Evolutionary conservation across 1,139 yeast species (phyloP), one percentile per base, ranked within the genome.

Genomic region (Meyerozyma smithsonii): DNA sequence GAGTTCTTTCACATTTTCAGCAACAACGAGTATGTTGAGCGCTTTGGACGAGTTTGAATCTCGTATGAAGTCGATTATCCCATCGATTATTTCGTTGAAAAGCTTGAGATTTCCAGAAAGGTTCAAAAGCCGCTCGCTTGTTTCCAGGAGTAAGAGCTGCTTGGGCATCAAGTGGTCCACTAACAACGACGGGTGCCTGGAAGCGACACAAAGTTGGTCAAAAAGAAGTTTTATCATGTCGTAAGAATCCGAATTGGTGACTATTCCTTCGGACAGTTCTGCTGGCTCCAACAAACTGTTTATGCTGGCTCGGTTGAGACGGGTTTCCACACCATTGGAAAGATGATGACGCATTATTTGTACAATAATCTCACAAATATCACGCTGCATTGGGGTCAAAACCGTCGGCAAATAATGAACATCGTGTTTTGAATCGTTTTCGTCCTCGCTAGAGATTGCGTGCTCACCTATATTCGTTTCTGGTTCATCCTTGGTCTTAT

Each of bases 81-180:
- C 44, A 44, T 70, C 73, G 20, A 84, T 55, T 6, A 84, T 51
- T 30, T 69, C 59, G 48, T 82, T 79, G 45, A 83, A 68, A 37
- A 74, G 59, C 42, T 65, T 64, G 43, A 81, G 77, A 50, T 82
- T 83, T 28, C 82, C 84, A 16, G 86, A 77, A 21, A 80, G 65
- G 30, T 62, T 61, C 32, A 70, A 62, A 37, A 83, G 60, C 35
- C 74, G 59, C 42, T 77, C 80, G 43, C 76, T 81, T 1, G 84
- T 69, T 46, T 82, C 86, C 78, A 78, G 74, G 32, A 82, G 60
- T 15, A 84, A 55, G 43, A 84, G 62, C 42, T 81, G 80, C 46
- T 80, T 77, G 10, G 92, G 88, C 54, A 84, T 79, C 50, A 79
- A 84, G 55, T 84, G 92, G 50, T 83, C 86, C 25, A 84, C 89